Evolutionary conservation across 768 basidiomycete species (phyloP).

Genomic region (Rhodotorula diobovata): DNA sequence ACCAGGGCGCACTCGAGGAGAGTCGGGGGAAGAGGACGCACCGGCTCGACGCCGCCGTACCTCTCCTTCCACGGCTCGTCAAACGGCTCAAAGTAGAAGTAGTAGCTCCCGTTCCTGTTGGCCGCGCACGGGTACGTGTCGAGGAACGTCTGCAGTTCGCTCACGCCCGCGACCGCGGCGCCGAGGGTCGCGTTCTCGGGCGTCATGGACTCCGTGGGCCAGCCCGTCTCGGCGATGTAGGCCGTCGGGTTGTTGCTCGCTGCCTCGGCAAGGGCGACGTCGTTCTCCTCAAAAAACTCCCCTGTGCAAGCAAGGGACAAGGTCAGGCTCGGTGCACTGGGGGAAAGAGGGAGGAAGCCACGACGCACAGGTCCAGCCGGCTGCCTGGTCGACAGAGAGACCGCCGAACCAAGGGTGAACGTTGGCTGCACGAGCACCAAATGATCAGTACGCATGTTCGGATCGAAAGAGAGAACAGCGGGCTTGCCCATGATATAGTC

Average conservation of each 20-base stretch:
- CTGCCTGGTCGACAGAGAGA: conserved; percentile 61
- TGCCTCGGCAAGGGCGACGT: conserved; percentile 50
- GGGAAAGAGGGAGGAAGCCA: neutral
- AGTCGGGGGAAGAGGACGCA: neutral
- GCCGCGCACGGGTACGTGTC: conserved; percentile 83
- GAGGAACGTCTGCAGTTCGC: conserved; percentile 61
- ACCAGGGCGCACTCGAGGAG: no score
- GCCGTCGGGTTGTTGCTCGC: conserved; percentile 70
- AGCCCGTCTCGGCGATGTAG: conserved; percentile 86
- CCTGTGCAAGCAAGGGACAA: conserved; percentile 16
- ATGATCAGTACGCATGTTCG: neutral
- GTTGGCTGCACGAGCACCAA: no score
- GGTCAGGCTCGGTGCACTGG: neutral
- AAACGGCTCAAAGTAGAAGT: conserved; percentile 13
- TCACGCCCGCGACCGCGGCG: conserved; percentile 29
- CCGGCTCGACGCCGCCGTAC: conserved; percentile 16
- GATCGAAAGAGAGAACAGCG: neutral
- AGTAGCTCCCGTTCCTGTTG: conserved; percentile 59
- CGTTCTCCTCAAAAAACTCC: conserved; percentile 65
- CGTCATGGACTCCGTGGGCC: conserved; percentile 48
- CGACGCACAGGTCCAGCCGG: conserved; percentile 64
- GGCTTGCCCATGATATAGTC: conserved; percentile 67
- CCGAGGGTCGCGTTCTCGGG: conserved; percentile 28
- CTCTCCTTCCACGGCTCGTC: conserved; percentile 42
- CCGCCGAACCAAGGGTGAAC: conserved; percentile 62